phyloP scores from a whole-genome alignment of 1,284 basidiomycete species.

The Lignosus rhinocerotis region DNA sequence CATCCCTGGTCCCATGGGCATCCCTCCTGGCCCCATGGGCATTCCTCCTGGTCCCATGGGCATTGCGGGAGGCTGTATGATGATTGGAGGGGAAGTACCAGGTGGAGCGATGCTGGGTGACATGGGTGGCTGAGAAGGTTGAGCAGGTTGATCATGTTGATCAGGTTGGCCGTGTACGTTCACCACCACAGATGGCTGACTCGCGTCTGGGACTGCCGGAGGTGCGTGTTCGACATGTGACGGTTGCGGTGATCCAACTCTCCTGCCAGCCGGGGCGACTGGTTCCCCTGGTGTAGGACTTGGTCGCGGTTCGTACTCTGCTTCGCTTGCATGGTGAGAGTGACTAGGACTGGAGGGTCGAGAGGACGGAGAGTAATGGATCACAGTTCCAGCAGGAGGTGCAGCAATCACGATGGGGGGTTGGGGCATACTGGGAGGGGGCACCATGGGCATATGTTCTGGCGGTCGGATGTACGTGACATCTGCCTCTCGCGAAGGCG shows the following conservation, averaged over 20 bases:
- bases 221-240: background rate
- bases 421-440: slow-evolving; percentile 10
- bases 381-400: background rate
- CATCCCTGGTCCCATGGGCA: background rate
- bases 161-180: background rate
- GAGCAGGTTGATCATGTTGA: background rate
- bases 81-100: slow-evolving; percentile 2
- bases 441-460: slow-evolving; percentile 14
- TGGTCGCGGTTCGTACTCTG: background rate
- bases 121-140: no score
- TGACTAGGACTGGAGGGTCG: background rate
- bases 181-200: background rate
- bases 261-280: background rate
- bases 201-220: no score
- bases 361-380: background rate
- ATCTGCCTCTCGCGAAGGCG: background rate
- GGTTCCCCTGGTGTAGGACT: background rate
- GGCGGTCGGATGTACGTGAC: slow-evolving; percentile 22
- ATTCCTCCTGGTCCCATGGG: background rate
- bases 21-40: background rate
- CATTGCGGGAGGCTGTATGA: slow-evolving; percentile 11
- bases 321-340: background rate
- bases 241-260: background rate
- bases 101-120: background rate
- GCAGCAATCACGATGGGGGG: background rate